Conservation (phyloP, 192 early-diverging fungal species). For the Funneliformis mosseae region DNA sequence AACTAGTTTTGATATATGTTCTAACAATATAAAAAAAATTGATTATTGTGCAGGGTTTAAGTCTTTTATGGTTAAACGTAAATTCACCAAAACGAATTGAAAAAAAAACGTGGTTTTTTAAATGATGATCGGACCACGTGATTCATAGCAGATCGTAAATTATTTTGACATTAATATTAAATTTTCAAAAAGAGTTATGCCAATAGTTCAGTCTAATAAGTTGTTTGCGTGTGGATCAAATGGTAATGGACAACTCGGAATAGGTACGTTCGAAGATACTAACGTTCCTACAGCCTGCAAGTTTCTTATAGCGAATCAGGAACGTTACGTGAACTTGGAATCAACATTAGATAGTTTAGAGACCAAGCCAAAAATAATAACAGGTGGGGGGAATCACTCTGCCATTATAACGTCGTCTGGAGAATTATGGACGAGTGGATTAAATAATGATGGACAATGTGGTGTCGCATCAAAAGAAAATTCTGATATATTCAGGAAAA, state of each 20-base stretch:
- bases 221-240: conserved; percentile 65
- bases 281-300: conserved; percentile 22
- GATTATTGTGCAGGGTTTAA: no score
- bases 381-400: conserved; percentile 74
- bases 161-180: no score
- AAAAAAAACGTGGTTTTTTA: no score
- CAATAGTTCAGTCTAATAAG: background rate
- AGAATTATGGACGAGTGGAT: conserved; percentile 50
- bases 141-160: no score
- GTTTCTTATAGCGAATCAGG: background rate
- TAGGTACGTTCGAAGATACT: conserved; percentile 52
- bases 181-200: no score
- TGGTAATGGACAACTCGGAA: conserved; percentile 67
- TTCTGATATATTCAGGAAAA: background rate
- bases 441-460: conserved; percentile 54
- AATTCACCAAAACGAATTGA: no score
- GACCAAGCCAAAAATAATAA: conserved; percentile 37
- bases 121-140: no score
- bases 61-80: no score
- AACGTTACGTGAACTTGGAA: background rate
- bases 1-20: no score
- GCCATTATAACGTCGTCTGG: conserved; percentile 49
- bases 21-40: no score
- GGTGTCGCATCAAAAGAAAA: conserved; percentile 23
- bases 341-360: background rate